Percentiles rank a stretch among this genome's conserved stretches.
Conservation (phyloP, 2,329 filamentous ascomycete species). For the Colletotrichum musicola region DNA sequence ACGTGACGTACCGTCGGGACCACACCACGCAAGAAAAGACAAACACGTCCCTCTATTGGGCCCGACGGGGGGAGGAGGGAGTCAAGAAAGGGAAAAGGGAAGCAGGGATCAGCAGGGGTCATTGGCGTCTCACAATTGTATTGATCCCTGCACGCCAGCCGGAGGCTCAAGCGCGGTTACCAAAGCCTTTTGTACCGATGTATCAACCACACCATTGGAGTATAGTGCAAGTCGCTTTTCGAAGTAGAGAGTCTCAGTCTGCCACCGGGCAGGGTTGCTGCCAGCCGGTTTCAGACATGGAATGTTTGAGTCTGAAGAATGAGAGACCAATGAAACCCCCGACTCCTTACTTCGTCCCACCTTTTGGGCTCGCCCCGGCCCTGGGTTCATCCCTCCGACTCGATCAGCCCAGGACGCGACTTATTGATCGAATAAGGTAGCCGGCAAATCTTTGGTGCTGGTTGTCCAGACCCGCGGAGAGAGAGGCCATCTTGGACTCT, state of each 20-base stretch:
- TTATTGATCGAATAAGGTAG: slow-evolving; percentile 9
- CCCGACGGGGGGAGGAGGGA: neutral
- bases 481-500: neutral
- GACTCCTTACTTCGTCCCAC: slow-evolving; percentile 27
- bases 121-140: slow-evolving; percentile 34
- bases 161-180: slow-evolving; percentile 35
- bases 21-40: slow-evolving; percentile 4
- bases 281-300: slow-evolving; percentile 31
- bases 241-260: neutral
- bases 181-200: neutral
- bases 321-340: slow-evolving; percentile 32
- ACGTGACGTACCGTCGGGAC: slow-evolving; percentile 31
- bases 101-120: slow-evolving; percentile 30
- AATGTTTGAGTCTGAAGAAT: slow-evolving; percentile 29
- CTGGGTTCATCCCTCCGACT: slow-evolving; percentile 11
- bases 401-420: slow-evolving; percentile 7
- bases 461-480: neutral
- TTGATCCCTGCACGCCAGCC: slow-evolving; percentile 37
- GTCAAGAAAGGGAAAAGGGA: neutral
- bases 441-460: neutral
- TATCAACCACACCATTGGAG: neutral
- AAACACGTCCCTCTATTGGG: neutral
- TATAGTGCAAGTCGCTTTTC: neutral
- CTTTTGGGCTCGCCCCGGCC: slow-evolving; percentile 13
- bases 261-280: slow-evolving; percentile 26